A percentile compares a stretch with the other conserved stretches of the same genome.
phyloP scores from a whole-genome alignment of 225 moss, liverwort and hornwort species.

The Ulota crispa region DNA sequence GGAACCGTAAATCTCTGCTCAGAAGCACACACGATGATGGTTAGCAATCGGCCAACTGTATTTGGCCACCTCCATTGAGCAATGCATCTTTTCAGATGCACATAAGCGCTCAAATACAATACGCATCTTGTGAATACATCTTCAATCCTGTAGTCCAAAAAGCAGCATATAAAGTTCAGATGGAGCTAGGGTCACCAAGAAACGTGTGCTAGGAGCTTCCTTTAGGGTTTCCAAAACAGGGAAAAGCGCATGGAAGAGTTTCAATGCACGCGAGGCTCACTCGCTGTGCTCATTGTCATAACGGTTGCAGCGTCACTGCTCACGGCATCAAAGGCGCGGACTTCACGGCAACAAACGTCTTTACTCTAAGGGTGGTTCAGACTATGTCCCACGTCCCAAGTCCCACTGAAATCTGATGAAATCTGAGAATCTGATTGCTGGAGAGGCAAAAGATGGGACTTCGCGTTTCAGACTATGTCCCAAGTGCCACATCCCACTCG shows the following conservation, averaged over 20 bases:
- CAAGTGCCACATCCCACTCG: too few relatives aligned
- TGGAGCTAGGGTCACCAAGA: neutral
- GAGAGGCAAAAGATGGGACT: too few relatives aligned
- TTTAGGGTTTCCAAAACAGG: constrained; percentile 17
- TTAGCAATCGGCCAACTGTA: neutral
- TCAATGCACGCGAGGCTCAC: neutral
- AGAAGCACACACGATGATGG: neutral
- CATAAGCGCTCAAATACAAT: neutral
- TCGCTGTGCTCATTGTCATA: neutral
- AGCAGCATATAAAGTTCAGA: neutral
- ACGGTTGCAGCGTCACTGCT: neutral
- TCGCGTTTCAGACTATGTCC: too few relatives aligned
- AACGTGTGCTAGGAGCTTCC: neutral
- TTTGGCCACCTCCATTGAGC: neutral
- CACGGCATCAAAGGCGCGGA: neutral
- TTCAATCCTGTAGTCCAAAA: neutral
- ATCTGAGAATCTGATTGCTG: too few relatives aligned
- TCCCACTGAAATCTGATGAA: too few relatives aligned
- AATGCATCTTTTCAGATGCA: neutral
- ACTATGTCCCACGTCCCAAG: too few relatives aligned
- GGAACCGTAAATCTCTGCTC: constrained; percentile 63
- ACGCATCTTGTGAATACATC: neutral
- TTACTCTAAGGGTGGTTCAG: too few relatives aligned
- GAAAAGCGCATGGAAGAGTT: neutral
- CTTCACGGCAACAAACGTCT: neutral